Percentiles rank a stretch among this genome's conserved stretches.
Conservation (phyloP, 768 basidiomycete species). For the Lentinula guzmanii region DNA sequence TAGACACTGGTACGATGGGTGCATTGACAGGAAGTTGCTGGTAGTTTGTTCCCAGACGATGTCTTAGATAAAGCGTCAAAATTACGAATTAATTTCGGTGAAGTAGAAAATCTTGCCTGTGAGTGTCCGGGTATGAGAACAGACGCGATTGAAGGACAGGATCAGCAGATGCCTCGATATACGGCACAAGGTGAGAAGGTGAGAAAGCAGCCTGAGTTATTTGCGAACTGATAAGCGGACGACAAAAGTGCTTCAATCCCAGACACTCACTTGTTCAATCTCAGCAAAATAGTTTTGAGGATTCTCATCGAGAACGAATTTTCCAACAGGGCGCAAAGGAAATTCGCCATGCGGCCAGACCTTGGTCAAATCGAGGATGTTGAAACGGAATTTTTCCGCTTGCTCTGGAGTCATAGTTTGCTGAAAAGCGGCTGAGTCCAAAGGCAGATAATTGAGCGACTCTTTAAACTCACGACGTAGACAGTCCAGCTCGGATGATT, state of each 20-base stretch:
- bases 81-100: background rate
- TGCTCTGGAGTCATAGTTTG: constrained; percentile 94
- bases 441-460: background rate
- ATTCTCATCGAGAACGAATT: constrained; percentile 75
- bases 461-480: constrained; percentile 57
- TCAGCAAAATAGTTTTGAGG: constrained; percentile 89
- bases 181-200: constrained; percentile 82
- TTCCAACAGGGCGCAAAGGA: constrained; percentile 87
- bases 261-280: constrained; percentile 74
- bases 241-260: constrained; percentile 16
- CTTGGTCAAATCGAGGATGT: constrained; percentile 87
- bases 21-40: constrained; percentile 86
- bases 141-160: constrained; percentile 92
- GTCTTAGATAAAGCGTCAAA: constrained; percentile 22
- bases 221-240: background rate
- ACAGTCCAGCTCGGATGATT: constrained; percentile 86
- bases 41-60: constrained; percentile 78
- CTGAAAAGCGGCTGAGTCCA: constrained; percentile 23
- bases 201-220: constrained; percentile 64
- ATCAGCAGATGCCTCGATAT: constrained; percentile 86
- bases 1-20: constrained; percentile 64
- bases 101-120: constrained; percentile 27
- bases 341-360: constrained; percentile 84
- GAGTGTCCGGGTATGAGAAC: constrained; percentile 91
- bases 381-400: constrained; percentile 87